Evolutionary conservation across 495 filamentous ascomycete species (phyloP), one percentile per base, ranked within the genome.

Genomic region (Tirmania nivea): DNA sequence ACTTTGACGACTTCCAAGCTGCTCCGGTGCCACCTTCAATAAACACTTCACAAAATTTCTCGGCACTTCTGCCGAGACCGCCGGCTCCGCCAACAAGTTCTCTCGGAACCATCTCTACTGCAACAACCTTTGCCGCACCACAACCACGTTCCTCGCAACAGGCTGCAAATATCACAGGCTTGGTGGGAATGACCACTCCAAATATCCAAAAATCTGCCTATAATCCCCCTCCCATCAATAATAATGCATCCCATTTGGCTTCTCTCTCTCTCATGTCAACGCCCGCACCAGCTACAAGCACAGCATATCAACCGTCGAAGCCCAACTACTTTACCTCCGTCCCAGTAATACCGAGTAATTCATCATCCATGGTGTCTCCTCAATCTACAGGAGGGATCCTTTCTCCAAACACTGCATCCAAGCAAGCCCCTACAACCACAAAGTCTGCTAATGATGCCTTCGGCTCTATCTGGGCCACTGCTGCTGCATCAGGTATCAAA

Each of bases 1-100:
- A 96, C 51, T 96, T 96, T 59, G 90, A 96, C 64, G 92, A 96
- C 64, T 96, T 96, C 74, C 86, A 93, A 67, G 88, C 86, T n/a
- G 90, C 92, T 14, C 72, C 83, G 5, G 79, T 86, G 16, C 69
- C 74, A 20, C 60, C 69, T 34, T 58, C 70, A 54, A 52, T 69
- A 20, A 52, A 68, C 49, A 59, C 71, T 25, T 61, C 73, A 56
- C 71, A 51, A 53, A 62, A 57, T 54, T 51, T 50, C 51, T 65
- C 48, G 73, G 75, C 57, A 60, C 36, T 67, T 5, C 70, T 74
- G 17, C 57, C 57, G 11, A 56, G 54, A 16, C 59, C 64, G 17
- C 63, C 66, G 20, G 66, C 70, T 14, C 68, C 67, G 52, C 70
- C 79, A 35, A 67, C 72, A 75, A 79, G 74, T 54, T 77, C 78